Conservation (phyloP, 2,329 filamentous ascomycete species). For the Aspergillus ochraceoroseus region DNA sequence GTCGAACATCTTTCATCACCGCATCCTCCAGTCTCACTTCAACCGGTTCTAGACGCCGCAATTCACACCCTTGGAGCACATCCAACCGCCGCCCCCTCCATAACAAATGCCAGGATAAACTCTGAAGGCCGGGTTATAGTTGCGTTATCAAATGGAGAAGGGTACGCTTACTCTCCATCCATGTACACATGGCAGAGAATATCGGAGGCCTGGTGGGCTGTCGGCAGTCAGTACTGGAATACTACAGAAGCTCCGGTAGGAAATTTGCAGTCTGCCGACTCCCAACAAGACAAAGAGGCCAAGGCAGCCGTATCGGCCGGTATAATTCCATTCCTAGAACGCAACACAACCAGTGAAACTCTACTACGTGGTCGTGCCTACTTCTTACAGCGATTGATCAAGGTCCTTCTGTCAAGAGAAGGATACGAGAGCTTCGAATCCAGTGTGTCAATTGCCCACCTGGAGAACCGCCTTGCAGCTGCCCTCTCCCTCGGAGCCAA, state of each 20-base stretch:
- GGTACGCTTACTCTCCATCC: slow-evolving; percentile 77
- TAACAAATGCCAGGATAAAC: slow-evolving; percentile 89
- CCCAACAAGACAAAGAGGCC: slow-evolving; percentile 53
- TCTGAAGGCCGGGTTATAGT: slow-evolving; percentile 79
- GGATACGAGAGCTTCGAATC: slow-evolving; percentile 91
- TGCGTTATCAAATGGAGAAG: slow-evolving; percentile 91
- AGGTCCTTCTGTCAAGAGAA: slow-evolving; percentile 78
- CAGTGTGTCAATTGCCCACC: slow-evolving; percentile 83
- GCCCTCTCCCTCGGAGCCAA: slow-evolving; percentile 76
- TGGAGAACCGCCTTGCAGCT: slow-evolving; percentile 90
- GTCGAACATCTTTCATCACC: slow-evolving; percentile 74
- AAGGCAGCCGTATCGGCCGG: slow-evolving; percentile 69
- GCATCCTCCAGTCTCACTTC: slow-evolving; percentile 84
- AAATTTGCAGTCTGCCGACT: slow-evolving; percentile 67
- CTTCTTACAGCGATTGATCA: slow-evolving; percentile 85
- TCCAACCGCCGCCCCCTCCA: slow-evolving; percentile 70
- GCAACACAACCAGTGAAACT: slow-evolving; percentile 90
- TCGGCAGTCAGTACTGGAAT: slow-evolving; percentile 98
- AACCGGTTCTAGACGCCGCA: slow-evolving; percentile 81
- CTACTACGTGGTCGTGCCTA: slow-evolving; percentile 88
- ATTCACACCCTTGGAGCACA: slow-evolving; percentile 72
- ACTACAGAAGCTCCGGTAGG: slow-evolving; percentile 86
- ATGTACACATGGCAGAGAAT: slow-evolving; percentile 92
- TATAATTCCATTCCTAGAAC: slow-evolving; percentile 86
- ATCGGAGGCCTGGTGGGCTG: slow-evolving; percentile 97